These are phyloP conservation scores for Coemansia umbellata DNA, from an alignment of 192 early-diverging fungal genomes.

Conservation along the genomic window DNA sequence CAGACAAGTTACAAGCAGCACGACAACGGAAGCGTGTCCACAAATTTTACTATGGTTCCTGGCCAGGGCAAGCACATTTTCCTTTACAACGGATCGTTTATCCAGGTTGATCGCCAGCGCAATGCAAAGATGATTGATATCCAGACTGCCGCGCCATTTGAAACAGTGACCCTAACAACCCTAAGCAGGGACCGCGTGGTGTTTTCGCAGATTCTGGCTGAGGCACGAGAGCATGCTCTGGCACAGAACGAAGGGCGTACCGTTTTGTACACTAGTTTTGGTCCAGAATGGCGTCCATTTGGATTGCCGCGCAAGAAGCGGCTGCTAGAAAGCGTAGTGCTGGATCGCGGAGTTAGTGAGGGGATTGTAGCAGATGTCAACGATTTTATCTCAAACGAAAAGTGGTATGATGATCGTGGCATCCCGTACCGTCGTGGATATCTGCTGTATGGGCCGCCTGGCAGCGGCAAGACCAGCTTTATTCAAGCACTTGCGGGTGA, in stretches of 20 bases:
- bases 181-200: constrained; percentile 74
- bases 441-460: constrained; percentile 82
- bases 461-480: constrained; percentile 89
- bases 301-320: constrained; percentile 83
- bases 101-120: constrained; percentile 78
- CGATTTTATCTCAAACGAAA: constrained; percentile 73
- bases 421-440: constrained; percentile 92
- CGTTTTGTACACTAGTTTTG: constrained; percentile 92
- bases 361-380: constrained; percentile 65
- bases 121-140: constrained; percentile 89
- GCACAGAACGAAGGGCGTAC: constrained; percentile 91
- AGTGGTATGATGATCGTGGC: constrained; percentile 80
- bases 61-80: constrained; percentile 91
- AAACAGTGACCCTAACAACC: constrained; percentile 91
- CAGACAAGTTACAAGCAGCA: constrained; percentile 84
- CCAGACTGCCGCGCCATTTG: constrained; percentile 87
- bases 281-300: constrained; percentile 96
- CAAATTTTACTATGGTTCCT: constrained; percentile 83
- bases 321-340: constrained; percentile 65
- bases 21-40: constrained; percentile 84
- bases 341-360: constrained; percentile 65
- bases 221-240: constrained; percentile 78
- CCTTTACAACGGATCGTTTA: constrained; percentile 72
- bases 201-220: constrained; percentile 71
- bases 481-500: constrained; percentile 87